phyloP scores from a whole-genome alignment of 2,329 filamentous ascomycete genomes.

The Sclerotinia nivalis region DNA sequence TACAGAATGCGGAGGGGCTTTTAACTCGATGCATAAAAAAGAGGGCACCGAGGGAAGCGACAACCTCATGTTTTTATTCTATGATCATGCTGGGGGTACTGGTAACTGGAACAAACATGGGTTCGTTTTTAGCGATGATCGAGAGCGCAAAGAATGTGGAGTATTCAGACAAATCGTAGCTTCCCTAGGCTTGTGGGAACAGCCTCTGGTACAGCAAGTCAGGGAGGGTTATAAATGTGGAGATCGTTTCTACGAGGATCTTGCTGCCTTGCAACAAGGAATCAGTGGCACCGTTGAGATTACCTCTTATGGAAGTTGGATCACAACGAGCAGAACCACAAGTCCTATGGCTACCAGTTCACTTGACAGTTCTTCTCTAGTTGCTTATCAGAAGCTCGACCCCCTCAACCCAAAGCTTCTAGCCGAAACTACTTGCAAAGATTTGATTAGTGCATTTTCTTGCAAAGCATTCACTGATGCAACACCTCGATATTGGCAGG shows the following conservation, averaged over 20 bases:
- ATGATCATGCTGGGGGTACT: conserved; percentile 53
- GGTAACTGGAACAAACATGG: conserved; percentile 50
- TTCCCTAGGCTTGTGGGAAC: not conserved
- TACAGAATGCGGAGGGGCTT: conserved; percentile 58
- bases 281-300: not conserved
- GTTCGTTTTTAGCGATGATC: conserved; percentile 54
- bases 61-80: conserved; percentile 54
- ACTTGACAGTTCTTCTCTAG: not conserved
- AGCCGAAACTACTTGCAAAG: not conserved
- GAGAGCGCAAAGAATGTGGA: not conserved
- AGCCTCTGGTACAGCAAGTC: not conserved
- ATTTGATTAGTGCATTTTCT: not conserved
- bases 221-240: not conserved
- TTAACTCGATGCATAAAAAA: conserved; percentile 51
- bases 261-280: not conserved
- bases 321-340: not conserved
- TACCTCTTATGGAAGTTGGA: not conserved
- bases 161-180: not conserved
- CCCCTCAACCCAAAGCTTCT: not conserved
- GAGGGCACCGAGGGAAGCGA: not conserved
- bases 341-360: not conserved
- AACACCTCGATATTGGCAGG: not conserved
- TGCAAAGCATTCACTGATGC: not conserved
- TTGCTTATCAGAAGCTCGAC: not conserved
- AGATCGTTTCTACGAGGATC: not conserved